phyloP scores from a whole-genome alignment of 169 alveolate genomes.

The Pseudocohnilembus persalinus region DNA sequence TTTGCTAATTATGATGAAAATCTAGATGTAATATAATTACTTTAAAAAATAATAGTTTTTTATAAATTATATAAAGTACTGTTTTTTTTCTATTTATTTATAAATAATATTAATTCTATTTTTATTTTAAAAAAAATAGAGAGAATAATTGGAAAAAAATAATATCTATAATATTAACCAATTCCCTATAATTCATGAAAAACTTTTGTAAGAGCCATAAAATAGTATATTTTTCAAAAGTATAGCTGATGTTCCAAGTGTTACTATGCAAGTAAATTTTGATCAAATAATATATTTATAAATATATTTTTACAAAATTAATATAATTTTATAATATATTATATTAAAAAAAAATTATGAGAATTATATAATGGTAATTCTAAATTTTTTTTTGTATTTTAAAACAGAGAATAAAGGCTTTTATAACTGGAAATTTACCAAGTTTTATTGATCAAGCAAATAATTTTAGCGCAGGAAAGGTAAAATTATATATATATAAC shows the following conservation, averaged over 20 bases:
- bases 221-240: constrained; percentile 45
- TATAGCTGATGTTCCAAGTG: constrained; percentile 80
- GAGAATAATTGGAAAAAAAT: no score
- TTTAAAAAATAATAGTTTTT: no score
- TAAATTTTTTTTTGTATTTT: no score
- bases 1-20: constrained; percentile 63
- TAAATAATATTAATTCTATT: no score
- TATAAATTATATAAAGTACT: no score
- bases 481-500: not conserved
- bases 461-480: constrained; percentile 48
- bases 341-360: no score
- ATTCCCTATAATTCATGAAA: constrained; percentile 11
- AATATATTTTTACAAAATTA: no score
- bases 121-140: no score
- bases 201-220: constrained; percentile 8
- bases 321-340: no score
- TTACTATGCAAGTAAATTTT: constrained; percentile 73
- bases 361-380: no score
- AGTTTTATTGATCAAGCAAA: constrained; percentile 69
- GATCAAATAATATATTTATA: no score
- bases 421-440: constrained; percentile 73
- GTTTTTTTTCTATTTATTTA: no score
- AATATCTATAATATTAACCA: constrained; percentile 12
- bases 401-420: constrained; percentile 72
- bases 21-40: not conserved